Evolutionary conservation across 441 rosid species (phyloP).

Genomic region (Cnidoscolus chayamansa): DNA sequence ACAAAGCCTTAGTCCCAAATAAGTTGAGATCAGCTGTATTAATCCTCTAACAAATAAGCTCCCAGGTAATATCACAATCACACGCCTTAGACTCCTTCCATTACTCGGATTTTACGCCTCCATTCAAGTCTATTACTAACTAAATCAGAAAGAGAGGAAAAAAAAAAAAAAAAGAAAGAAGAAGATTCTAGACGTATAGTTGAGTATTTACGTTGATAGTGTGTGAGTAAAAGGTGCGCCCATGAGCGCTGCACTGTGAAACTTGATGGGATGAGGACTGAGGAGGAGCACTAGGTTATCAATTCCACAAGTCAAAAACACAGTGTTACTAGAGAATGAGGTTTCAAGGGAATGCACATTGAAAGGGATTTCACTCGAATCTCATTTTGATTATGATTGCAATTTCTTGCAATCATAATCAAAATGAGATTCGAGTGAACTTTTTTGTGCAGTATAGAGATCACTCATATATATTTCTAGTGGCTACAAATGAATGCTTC

Average conservation of each 20-base stretch:
- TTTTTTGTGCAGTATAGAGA: no score
- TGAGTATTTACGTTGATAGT: conserved; percentile 1
- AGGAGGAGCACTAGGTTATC: conserved; percentile 13
- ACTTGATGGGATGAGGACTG: conserved; percentile 23
- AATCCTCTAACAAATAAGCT: no score
- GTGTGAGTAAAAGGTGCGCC: background rate
- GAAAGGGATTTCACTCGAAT: conserved; percentile 1
- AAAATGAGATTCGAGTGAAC: background rate
- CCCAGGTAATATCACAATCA: no score
- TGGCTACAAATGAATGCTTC: no score
- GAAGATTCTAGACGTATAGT: background rate
- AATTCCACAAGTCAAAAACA: background rate
- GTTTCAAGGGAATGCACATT: conserved; percentile 6
- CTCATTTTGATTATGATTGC: background rate
- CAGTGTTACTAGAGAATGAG: background rate
- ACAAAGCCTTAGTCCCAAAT: no score
- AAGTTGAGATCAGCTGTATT: no score
- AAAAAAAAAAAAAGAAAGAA: no score
- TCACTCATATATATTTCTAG: no score
- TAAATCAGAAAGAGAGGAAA: no score
- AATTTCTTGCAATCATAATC: background rate
- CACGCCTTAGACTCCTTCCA: no score
- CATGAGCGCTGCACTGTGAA: background rate
- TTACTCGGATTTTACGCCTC: no score
- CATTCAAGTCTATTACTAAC: no score